Conservation (phyloP, 768 basidiomycete species). For the Auricularia heimuer region DNA sequence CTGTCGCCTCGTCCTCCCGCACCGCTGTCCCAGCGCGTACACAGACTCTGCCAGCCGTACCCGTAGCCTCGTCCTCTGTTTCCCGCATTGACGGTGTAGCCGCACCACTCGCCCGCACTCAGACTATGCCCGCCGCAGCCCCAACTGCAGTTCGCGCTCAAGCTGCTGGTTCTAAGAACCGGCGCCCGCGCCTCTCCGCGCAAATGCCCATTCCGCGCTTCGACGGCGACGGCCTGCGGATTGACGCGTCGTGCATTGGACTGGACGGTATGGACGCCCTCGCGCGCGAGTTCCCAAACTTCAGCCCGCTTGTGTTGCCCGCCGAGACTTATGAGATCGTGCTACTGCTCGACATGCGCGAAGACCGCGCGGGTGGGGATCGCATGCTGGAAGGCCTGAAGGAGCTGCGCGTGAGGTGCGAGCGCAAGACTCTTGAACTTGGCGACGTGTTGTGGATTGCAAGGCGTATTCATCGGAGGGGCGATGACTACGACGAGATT, state of each 20-base stretch:
- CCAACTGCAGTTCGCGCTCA: neutral
- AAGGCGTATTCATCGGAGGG: constrained; percentile 8
- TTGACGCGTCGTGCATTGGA: neutral
- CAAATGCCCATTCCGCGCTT: neutral
- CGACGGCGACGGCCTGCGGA: neutral
- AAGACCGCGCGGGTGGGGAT: constrained; percentile 15
- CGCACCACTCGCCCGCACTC: neutral
- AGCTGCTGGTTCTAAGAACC: neutral
- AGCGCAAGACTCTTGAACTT: constrained; percentile 24
- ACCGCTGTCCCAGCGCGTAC: neutral
- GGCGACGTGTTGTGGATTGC: constrained; percentile 35
- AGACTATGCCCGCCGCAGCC: neutral
- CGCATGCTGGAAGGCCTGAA: neutral
- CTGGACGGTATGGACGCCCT: constrained; percentile 3
- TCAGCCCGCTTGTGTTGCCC: constrained; percentile 20
- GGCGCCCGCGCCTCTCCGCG: neutral
- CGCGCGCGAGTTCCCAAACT: neutral
- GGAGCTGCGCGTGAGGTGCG: constrained; percentile 20
- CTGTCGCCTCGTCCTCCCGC: neutral
- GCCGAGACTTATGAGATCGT: constrained; percentile 27
- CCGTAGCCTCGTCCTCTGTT: no score
- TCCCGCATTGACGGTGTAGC: neutral
- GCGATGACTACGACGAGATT: constrained; percentile 17
- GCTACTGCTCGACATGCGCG: constrained; percentile 29
- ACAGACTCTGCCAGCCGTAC: no score